phyloP scores from a whole-genome alignment of 2,329 filamentous ascomycete species.

The Apiospora kogelbergensis region DNA sequence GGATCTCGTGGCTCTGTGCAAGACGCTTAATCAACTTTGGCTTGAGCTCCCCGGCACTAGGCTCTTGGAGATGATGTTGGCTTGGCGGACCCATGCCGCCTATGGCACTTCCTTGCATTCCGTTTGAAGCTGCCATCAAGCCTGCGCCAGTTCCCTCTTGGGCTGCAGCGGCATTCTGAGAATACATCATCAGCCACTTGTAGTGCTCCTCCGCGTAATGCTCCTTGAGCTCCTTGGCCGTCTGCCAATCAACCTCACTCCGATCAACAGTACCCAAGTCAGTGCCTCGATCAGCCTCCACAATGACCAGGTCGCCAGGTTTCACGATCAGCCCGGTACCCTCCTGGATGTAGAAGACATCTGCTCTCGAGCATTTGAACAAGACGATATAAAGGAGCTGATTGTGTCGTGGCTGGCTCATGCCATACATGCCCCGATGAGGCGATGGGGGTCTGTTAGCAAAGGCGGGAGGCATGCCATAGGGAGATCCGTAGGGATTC shows the following conservation, averaged over 20 bases:
- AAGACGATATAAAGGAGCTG: conserved; percentile 84
- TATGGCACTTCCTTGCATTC: conserved; percentile 67
- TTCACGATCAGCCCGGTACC: conserved; percentile 90
- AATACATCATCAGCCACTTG: conserved; percentile 99
- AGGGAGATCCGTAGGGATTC: conserved; percentile 45
- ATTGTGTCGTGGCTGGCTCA: conserved; percentile 61
- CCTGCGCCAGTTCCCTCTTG: conserved; percentile 60
- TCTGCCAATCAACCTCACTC: conserved; percentile 83
- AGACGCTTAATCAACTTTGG: conserved; percentile 96
- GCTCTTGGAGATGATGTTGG: conserved; percentile 72
- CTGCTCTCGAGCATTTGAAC: conserved; percentile 94
- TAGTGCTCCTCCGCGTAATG: conserved; percentile 95
- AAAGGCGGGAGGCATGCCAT: conserved; percentile 44
- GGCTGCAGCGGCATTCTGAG: conserved; percentile 67
- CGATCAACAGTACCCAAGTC: conserved; percentile 91
- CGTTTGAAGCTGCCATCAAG: conserved; percentile 62
- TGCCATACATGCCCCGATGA: conserved; percentile 60
- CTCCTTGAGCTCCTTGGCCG: conserved; percentile 85
- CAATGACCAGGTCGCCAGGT: conserved; percentile 90
- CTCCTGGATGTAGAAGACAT: conserved; percentile 96
- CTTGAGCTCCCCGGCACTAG: conserved; percentile 74
- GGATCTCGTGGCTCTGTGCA: conserved; percentile 87
- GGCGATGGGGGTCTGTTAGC: conserved; percentile 57
- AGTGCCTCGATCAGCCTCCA: conserved; percentile 93
- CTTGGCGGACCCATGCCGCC: conserved; percentile 76